phyloP scores from a whole-genome alignment of 495 filamentous ascomycete genomes.

The Neurospora pannonica region DNA sequence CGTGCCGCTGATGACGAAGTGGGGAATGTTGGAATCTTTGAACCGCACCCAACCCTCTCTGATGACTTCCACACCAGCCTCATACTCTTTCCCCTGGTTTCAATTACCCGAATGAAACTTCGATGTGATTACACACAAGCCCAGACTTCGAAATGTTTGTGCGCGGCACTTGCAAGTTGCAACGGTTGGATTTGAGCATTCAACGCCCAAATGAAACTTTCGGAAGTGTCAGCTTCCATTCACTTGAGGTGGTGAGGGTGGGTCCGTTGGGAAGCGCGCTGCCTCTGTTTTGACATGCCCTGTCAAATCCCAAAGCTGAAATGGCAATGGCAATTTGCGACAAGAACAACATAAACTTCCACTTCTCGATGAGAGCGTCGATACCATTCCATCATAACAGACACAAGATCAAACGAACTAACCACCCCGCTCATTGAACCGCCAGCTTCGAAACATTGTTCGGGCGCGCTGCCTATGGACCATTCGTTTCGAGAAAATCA shows the following conservation, averaged over 20 bases:
- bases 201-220: background rate
- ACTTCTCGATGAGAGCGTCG: background rate
- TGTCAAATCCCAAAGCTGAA: background rate
- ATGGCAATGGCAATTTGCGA: background rate
- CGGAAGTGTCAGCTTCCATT: background rate
- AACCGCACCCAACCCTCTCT: background rate
- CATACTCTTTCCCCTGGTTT: background rate
- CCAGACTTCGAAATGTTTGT: background rate
- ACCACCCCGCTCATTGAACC: background rate
- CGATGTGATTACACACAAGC: background rate
- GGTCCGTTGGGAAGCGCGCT: background rate
- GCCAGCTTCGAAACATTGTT: background rate
- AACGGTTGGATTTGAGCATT: background rate
- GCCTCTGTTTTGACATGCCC: background rate
- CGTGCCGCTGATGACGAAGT: background rate
- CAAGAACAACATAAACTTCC: background rate
- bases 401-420: background rate
- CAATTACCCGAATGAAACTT: background rate
- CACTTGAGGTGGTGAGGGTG: background rate
- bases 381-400: background rate
- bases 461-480: background rate
- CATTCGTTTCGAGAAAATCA: background rate
- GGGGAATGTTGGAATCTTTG: background rate
- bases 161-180: background rate
- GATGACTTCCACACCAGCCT: background rate